Percentiles rank a stretch among this genome's conserved stretches.
Conservation (phyloP, 768 basidiomycete genomes). For the Tricholoma matsutake region DNA sequence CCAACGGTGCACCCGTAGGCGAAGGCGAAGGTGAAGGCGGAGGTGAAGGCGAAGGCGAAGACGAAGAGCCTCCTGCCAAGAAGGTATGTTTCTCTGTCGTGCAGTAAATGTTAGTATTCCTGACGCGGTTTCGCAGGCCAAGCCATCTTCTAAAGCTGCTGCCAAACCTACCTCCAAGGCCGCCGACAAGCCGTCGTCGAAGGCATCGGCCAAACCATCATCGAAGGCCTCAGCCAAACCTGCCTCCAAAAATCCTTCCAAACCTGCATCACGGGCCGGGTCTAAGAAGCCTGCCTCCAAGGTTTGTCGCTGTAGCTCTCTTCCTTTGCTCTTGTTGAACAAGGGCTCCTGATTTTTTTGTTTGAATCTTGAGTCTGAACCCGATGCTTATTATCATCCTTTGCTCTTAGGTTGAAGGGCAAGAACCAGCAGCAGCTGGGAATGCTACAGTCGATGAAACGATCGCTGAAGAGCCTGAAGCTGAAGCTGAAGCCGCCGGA, state of each 20-base stretch:
- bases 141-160: constrained; percentile 33
- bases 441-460: constrained; percentile 38
- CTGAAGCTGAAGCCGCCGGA: constrained; percentile 32
- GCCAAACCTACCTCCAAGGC: constrained; percentile 36
- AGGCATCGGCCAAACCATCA: constrained; percentile 37
- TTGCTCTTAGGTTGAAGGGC: constrained; percentile 33
- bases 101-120: constrained; percentile 7
- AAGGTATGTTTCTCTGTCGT: constrained; percentile 40
- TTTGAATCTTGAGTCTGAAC: constrained; percentile 8
- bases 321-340: not conserved
- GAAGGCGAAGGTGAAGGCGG: constrained; percentile 28
- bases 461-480: constrained; percentile 55
- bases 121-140: constrained; percentile 37
- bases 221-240: constrained; percentile 44
- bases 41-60: constrained; percentile 30
- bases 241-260: constrained; percentile 37
- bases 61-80: constrained; percentile 55
- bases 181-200: constrained; percentile 34
- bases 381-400: constrained; percentile 7
- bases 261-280: constrained; percentile 41
- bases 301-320: constrained; percentile 30
- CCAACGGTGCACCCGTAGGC: constrained; percentile 31
- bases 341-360: not conserved
- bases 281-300: constrained; percentile 65
- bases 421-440: constrained; percentile 35